Evolutionary conservation across 768 basidiomycete species (phyloP), one percentile per base, ranked within the genome.

Genomic region (Rossbeevera mucosa): DNA sequence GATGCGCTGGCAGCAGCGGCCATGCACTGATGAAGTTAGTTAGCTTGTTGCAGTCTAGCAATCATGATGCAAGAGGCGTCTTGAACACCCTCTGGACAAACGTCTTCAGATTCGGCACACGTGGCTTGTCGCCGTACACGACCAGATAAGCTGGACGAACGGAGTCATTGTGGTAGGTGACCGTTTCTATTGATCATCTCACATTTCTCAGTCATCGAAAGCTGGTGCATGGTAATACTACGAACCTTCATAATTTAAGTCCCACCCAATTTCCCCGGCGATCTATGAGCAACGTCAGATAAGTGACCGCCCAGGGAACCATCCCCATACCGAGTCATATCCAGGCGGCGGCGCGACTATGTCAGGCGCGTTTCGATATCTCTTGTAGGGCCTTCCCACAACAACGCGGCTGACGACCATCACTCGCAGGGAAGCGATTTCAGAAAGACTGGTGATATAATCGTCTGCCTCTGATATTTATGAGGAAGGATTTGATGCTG

Each of bases 121-220:
- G 57, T 44, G 60, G 49, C 47, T 69, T 65, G 31, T 64, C 44
- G 16, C 79, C 81, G 58, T 85, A 86, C 18, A 85, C 76, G n/a
- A 86, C 65, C 51, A 86, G 71, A 66, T 78, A 86, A 0, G 81
- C 81, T 16, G 85, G 85, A 7, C 82, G 78, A 57, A 85, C 79
- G 25, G 84, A 83, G 56, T 85, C 82, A 59, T 85, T 84, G 41
- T 72, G 60, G 58, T 86, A 86, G 13, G 83, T 82, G 7, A 85
- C 82, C 4, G 81, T 85, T 64, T 86, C 85, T 69, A 47, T 40
- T 7, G n/a, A 58, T 25, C 41, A 45, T 33, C 45, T 30, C 46
- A 25, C 40, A 38, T 0, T 6, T 38, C 12, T 25, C 5, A 22
- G 25, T 28, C 12, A 36, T 11, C 24, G 18, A 45, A 43, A 47